These are phyloP conservation scores for Yamadazyma diddensiae DNA, from an alignment of 1,139 yeast species.

Conservation along the genomic window DNA sequence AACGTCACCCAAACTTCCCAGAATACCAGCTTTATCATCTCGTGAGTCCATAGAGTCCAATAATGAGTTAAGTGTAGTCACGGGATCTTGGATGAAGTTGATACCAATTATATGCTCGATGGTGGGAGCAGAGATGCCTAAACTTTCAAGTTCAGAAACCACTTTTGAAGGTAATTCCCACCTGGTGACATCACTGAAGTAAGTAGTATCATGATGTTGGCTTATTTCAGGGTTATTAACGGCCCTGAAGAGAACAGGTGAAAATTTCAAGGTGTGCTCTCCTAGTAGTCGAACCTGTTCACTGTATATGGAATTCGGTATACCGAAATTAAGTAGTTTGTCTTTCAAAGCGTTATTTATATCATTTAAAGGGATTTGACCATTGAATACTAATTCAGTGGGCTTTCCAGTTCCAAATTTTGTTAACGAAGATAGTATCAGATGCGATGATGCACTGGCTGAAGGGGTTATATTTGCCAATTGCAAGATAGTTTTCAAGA, in stretches of 20 bases:
- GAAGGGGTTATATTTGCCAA: conserved; percentile 1
- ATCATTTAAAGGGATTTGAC: background rate
- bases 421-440: too few relatives aligned
- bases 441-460: background rate
- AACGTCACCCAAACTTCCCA: conserved; percentile 5
- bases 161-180: background rate
- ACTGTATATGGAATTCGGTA: conserved; percentile 2
- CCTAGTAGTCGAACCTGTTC: conserved; percentile 3
- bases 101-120: conserved; percentile 2
- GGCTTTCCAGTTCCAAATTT: too few relatives aligned
- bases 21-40: conserved; percentile 1
- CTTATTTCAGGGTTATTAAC: conserved; percentile 2
- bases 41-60: conserved; percentile 1
- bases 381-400: conserved; percentile 1
- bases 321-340: conserved; percentile 3
- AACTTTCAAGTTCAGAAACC: background rate
- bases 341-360: background rate
- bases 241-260: conserved; percentile 2
- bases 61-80: conserved; percentile 1
- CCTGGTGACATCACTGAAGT: background rate
- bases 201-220: background rate
- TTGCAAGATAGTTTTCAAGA: conserved; percentile 1
- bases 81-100: conserved; percentile 5
- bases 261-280: conserved; percentile 3
- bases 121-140: background rate